Conservation (phyloP, 345 rosid genomes). For the Aethionema arabicum region DNA sequence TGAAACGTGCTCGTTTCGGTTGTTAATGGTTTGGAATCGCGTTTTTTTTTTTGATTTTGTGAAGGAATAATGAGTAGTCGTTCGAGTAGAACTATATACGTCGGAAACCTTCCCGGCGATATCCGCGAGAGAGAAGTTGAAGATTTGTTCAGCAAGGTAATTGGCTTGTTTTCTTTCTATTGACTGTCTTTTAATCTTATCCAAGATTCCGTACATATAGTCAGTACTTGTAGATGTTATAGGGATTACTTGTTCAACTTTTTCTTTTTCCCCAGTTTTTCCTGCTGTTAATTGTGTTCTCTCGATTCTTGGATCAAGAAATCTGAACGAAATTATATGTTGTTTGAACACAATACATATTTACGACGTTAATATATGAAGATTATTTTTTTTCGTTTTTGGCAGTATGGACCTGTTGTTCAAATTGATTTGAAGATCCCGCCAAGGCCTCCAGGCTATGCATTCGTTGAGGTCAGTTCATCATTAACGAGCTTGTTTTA, state of each 20-base stretch:
- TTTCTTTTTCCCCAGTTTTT: too few relatives aligned
- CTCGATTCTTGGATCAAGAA: background rate
- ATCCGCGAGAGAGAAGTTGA: conserved; percentile 95
- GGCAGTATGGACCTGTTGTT: conserved; percentile 88
- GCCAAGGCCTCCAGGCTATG: conserved; percentile 99
- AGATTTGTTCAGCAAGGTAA: conserved; percentile 93
- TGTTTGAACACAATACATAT: background rate
- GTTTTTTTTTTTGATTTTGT: background rate
- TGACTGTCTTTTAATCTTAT: background rate
- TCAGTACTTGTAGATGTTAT: background rate
- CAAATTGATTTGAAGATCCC: conserved; percentile 95
- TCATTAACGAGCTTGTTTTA: background rate
- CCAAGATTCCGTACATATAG: background rate
- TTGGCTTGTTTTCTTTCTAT: background rate
- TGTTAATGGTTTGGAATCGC: background rate
- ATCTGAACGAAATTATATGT: background rate
- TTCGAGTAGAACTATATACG: conserved; percentile 81
- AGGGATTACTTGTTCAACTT: too few relatives aligned
- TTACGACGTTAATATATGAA: background rate
- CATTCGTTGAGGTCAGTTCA: conserved; percentile 81
- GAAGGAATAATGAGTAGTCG: conserved; percentile 77
- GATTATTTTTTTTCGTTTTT: background rate
- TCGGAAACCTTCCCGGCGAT: conserved; percentile 98
- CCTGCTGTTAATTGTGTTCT: background rate
- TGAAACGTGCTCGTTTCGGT: background rate